Conservation (phyloP, 2,329 filamentous ascomycete genomes). For the Volutella citrinella region DNA sequence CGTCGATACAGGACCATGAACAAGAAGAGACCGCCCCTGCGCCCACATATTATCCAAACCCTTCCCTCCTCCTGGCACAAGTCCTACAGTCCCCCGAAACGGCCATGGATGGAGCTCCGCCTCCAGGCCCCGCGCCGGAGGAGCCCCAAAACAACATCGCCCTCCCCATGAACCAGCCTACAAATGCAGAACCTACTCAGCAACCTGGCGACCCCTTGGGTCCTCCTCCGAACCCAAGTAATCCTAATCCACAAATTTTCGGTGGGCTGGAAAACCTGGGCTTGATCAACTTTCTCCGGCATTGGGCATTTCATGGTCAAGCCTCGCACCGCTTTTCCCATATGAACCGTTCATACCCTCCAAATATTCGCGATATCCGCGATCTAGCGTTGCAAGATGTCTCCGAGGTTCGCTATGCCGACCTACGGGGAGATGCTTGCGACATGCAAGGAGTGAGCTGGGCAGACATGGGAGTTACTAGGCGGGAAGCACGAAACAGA, state of each 20-base stretch:
- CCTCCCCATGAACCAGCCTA: slow-evolving; percentile 1
- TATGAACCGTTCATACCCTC: slow-evolving; percentile 23
- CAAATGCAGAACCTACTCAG: background rate
- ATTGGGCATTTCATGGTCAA: slow-evolving; percentile 40
- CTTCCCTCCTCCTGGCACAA: slow-evolving; percentile 7
- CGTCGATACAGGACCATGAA: slow-evolving; percentile 12
- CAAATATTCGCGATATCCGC: slow-evolving; percentile 30
- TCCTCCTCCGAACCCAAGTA: slow-evolving; percentile 24
- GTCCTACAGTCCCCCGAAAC: slow-evolving; percentile 7
- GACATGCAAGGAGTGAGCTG: slow-evolving; percentile 62
- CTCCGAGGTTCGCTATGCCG: slow-evolving; percentile 33
- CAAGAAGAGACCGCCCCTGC: slow-evolving; percentile 7
- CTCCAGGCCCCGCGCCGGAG: slow-evolving; percentile 17
- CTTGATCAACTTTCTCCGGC: slow-evolving; percentile 47
- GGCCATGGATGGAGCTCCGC: slow-evolving; percentile 16
- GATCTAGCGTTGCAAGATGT: slow-evolving; percentile 22
- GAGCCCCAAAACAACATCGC: slow-evolving; percentile 1
- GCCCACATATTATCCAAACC: slow-evolving; percentile 15
- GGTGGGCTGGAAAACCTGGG: slow-evolving; percentile 49
- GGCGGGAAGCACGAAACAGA: slow-evolving; percentile 45
- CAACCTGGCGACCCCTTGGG: slow-evolving; percentile 8
- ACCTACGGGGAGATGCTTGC: slow-evolving; percentile 53
- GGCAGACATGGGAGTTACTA: slow-evolving; percentile 49
- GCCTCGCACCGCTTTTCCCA: slow-evolving; percentile 14
- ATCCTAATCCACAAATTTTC: slow-evolving; percentile 33